phyloP scores from a whole-genome alignment of 805 yeast genomes.

The Middelhovenomyces tepae region DNA sequence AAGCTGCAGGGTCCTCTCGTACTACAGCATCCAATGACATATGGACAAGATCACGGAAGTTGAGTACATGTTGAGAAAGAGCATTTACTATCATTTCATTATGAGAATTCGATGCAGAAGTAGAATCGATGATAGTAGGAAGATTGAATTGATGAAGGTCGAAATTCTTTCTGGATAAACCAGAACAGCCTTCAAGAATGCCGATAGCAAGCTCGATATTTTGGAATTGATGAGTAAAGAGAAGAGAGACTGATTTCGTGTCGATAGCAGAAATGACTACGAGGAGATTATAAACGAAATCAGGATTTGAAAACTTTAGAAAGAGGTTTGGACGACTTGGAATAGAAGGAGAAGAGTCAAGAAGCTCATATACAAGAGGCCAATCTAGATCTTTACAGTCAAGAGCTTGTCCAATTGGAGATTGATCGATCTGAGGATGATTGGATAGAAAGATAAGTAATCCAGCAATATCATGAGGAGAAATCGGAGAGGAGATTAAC shows the following conservation, averaged over 20 bases:
- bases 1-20: constrained; percentile 19
- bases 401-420: constrained; percentile 1
- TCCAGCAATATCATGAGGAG: constrained; percentile 1
- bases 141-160: constrained; percentile 1
- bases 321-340: constrained; percentile 1
- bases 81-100: constrained; percentile 13
- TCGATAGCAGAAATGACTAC: constrained; percentile 9
- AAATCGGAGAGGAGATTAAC: constrained; percentile 2
- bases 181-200: constrained; percentile 1
- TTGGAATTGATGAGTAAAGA: constrained; percentile 6
- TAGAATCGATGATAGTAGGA: background rate
- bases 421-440: background rate
- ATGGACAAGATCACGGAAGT: constrained; percentile 18
- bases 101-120: constrained; percentile 10
- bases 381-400: background rate
- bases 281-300: constrained; percentile 9
- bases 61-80: constrained; percentile 18
- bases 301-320: constrained; percentile 9
- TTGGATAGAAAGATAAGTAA: constrained; percentile 1
- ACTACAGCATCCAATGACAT: constrained; percentile 21
- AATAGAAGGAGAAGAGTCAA: background rate
- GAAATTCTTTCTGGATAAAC: background rate
- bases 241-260: constrained; percentile 8
- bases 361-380: background rate
- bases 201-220: constrained; percentile 2